phyloP scores from a whole-genome alignment of 2,329 filamentous ascomycete genomes.

The Cryphonectria nitschkei region DNA sequence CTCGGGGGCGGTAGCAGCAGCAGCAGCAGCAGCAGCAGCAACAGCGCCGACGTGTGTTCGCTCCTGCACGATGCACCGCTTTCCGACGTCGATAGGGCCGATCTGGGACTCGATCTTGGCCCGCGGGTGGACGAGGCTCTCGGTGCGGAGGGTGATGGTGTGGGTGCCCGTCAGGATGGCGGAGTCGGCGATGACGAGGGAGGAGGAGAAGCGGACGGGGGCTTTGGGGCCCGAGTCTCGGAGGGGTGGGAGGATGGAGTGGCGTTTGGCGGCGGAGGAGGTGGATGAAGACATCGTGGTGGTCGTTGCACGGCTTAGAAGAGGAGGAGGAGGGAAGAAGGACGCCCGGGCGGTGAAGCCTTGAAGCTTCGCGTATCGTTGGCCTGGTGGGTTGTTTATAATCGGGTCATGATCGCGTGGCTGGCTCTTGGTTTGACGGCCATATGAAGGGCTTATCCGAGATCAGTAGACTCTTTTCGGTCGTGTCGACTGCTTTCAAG shows the following conservation, averaged over 20 bases:
- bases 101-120: slow-evolving; percentile 76
- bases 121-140: slow-evolving; percentile 85
- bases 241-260: slow-evolving; percentile 58
- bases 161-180: slow-evolving; percentile 71
- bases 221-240: slow-evolving; percentile 60
- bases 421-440: not conserved
- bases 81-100: slow-evolving; percentile 79
- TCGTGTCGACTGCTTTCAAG: not conserved
- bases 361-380: not conserved
- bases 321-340: not conserved
- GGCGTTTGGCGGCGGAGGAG: slow-evolving; percentile 48
- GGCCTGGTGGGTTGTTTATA: not conserved
- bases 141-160: slow-evolving; percentile 76
- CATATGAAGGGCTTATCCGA: not conserved
- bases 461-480: not conserved
- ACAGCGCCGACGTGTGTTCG: slow-evolving; percentile 58
- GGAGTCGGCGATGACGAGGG: slow-evolving; percentile 64
- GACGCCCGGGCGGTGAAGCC: not conserved
- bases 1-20: slow-evolving; percentile 28
- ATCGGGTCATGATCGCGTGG: not conserved
- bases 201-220: slow-evolving; percentile 64
- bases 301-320: not conserved
- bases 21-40: slow-evolving; percentile 7
- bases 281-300: slow-evolving; percentile 47
- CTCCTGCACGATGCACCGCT: slow-evolving; percentile 82